Conservation (phyloP, 805 yeast genomes). For the Wickerhamomyces pijperi region DNA sequence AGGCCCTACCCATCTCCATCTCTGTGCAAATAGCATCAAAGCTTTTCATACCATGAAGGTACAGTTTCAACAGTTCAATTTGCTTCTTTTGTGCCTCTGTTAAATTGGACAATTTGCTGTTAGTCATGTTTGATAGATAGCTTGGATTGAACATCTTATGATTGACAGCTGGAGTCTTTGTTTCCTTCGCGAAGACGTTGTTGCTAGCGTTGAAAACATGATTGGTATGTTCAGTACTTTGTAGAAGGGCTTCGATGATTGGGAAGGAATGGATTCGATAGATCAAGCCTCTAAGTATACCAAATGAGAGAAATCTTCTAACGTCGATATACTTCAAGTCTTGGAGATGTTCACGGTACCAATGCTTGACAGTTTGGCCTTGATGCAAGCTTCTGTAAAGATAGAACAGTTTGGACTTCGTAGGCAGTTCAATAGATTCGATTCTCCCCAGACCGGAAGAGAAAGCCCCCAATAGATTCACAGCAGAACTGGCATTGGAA, state of each 20-base stretch:
- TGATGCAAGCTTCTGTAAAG: constrained; percentile 71
- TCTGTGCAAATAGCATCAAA: constrained; percentile 66
- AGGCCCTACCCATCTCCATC: constrained; percentile 41
- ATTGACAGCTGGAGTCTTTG: neutral
- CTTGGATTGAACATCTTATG: neutral
- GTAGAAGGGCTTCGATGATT: constrained; percentile 10
- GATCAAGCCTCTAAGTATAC: constrained; percentile 69
- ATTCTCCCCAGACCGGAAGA: constrained; percentile 1
- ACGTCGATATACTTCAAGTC: constrained; percentile 60
- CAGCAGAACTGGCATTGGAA: constrained; percentile 4
- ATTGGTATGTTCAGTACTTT: neutral
- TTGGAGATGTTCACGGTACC: constrained; percentile 64
- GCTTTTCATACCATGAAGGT: constrained; percentile 40
- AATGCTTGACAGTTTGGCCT: constrained; percentile 65
- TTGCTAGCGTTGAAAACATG: neutral
- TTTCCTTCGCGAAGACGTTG: neutral
- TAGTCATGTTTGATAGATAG: neutral
- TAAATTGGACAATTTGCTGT: constrained; percentile 3
- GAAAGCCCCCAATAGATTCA: constrained; percentile 7
- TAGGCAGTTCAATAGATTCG: constrained; percentile 32
- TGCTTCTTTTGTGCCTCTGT: constrained; percentile 10
- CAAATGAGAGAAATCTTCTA: constrained; percentile 78
- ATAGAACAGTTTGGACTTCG: constrained; percentile 55
- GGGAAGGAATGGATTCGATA: constrained; percentile 78
- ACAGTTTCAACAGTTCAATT: constrained; percentile 17